phyloP scores from a whole-genome alignment of 495 filamentous ascomycete genomes.

The Xylaria telfairii region DNA sequence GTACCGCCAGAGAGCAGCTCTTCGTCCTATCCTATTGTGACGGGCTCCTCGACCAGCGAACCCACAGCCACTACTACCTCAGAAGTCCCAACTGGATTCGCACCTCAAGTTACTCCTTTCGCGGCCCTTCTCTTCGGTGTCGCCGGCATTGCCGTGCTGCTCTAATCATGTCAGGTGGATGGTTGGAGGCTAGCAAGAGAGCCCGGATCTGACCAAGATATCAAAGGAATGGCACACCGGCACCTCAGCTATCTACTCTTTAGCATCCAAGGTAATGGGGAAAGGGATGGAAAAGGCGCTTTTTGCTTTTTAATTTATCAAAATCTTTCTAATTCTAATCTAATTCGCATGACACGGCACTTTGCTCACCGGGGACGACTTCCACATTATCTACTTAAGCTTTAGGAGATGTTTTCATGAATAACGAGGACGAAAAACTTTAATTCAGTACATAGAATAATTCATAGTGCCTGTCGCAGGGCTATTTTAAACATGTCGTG shows the following conservation, averaged over 20 bases:
- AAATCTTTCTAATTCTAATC: constrained; percentile 5
- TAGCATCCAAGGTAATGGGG: not conserved
- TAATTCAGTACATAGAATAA: constrained; percentile 17
- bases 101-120: constrained; percentile 35
- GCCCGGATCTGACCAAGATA: not conserved
- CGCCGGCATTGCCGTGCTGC: constrained; percentile 44
- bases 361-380: not conserved
- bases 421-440: not conserved
- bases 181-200: not conserved
- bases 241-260: not conserved
- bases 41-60: constrained; percentile 18
- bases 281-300: not conserved
- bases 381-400: not conserved
- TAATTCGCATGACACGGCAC: constrained; percentile 7
- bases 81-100: constrained; percentile 38
- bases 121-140: constrained; percentile 45
- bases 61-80: constrained; percentile 21
- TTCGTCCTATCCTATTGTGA: not conserved
- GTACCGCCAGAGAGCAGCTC: not conserved
- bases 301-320: not conserved
- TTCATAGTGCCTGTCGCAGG: not conserved
- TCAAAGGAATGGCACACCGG: not conserved
- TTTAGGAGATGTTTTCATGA: not conserved
- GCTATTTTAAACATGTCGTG: not conserved
- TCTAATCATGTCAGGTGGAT: constrained; percentile 32